Evolutionary conservation across 306 rosid genomes (phyloP), one percentile per base, ranked within the genome.

Genomic region (Notholithocarpus densiflorus): DNA sequence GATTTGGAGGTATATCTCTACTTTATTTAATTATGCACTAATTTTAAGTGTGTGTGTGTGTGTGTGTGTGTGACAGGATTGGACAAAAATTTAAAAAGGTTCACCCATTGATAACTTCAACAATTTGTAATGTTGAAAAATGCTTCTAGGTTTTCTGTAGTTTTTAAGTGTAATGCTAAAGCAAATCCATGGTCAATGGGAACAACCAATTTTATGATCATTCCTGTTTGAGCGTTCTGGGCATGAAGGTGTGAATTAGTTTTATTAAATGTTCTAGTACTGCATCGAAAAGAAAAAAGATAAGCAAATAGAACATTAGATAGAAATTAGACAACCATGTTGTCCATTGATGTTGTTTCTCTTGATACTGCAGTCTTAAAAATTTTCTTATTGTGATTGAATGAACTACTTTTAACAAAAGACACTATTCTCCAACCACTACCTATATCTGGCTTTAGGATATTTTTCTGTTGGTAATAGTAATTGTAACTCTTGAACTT

Each of bases 1-100:
- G 82, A 40, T 89, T 85, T 89, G 88, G 93, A 87, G 90, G 90
- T 89, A 85, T 71, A 20, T 54, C 56, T 52, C 66, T 68, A 23
- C 68, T 59, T 26, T 55, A 32, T 13, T 32, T 68, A 27, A 17
- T 60, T 17, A 24, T 21, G 15, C 37, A 48, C 4, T 32, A 31
- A 65, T 17, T 32, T 3, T n/a, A n/a, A n/a, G 29, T 27, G 9
- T 34, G 40, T 34, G 40, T 34, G 40, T 27, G 4, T 2, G 29
- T 27, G 9, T 34, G 40, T 34, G 40, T 34, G 40, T 27, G 4
- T 2, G 52, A 45, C 52, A 0, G 14, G 52, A 32, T 0, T 24
- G 19, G 48, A 32, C 71, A 34, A 9, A 26, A 10, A 19, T 26
- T 17, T 32, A 66, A 66, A 62, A 19, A 27, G 71, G 9, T 19